Evolutionary conservation across 768 basidiomycete genomes (phyloP).

Genomic region (Tricholoma sp.): DNA sequence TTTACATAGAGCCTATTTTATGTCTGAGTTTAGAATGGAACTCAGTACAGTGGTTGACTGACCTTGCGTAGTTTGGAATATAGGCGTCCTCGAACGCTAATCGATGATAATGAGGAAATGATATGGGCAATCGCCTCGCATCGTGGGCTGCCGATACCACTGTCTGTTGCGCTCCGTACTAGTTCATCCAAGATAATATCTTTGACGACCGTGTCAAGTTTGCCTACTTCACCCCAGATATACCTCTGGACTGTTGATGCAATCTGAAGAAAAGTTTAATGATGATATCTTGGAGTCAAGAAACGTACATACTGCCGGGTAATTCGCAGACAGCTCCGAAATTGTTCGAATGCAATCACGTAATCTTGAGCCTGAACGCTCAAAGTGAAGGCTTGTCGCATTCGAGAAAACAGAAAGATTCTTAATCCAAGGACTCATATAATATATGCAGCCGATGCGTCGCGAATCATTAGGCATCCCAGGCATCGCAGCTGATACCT

Average conservation of each 20-base stretch:
- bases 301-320: slow-evolving; percentile 53
- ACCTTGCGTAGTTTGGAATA: slow-evolving; percentile 79
- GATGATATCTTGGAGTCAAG: background rate
- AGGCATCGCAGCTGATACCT: slow-evolving; percentile 68
- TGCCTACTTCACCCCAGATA: slow-evolving; percentile 75
- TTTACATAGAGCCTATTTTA: slow-evolving; percentile 61
- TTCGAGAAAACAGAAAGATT: slow-evolving; percentile 71
- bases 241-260: slow-evolving; percentile 61
- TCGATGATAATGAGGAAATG: slow-evolving; percentile 68
- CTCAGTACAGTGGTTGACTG: slow-evolving; percentile 10
- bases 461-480: slow-evolving; percentile 45
- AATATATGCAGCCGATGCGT: slow-evolving; percentile 71
- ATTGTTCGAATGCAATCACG: slow-evolving; percentile 79
- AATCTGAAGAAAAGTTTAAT: slow-evolving; percentile 37
- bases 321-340: slow-evolving; percentile 67
- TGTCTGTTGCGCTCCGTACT: slow-evolving; percentile 77
- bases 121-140: slow-evolving; percentile 76
- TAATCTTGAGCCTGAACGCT: slow-evolving; percentile 67
- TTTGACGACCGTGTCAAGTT: slow-evolving; percentile 58
- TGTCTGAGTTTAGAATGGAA: background rate
- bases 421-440: slow-evolving; percentile 85
- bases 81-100: slow-evolving; percentile 73
- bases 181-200: slow-evolving; percentile 79
- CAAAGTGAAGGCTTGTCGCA: slow-evolving; percentile 62
- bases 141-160: slow-evolving; percentile 67